Evolutionary conservation across 805 yeast species (phyloP), one percentile per base, ranked within the genome.

Genomic region (Cyberlindnera misumaiensis): DNA sequence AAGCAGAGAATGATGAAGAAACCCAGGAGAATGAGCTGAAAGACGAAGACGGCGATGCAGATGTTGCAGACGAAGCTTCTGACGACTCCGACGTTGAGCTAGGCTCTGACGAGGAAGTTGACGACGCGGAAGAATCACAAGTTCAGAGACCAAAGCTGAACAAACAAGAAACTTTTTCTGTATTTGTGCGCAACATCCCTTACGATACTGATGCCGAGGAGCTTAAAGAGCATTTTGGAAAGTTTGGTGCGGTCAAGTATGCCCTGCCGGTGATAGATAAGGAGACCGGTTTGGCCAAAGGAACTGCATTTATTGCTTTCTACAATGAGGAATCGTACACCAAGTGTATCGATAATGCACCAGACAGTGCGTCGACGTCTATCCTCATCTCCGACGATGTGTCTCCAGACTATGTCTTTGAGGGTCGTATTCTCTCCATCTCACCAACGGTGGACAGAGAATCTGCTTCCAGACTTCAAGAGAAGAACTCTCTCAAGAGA

Each of bases 281-380:
- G 54, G 82, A 70, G 39, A 80, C 95, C 3, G 95, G 94, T 5
- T 65, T 85, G 43, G 90, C 97, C 11, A 84, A 73, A 58, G 98
- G 98, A 45, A 83, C 96, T 1, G 98, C 96, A 0, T 93, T 93
- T 58, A 95, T 93, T 31, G 95, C 96, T 0, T 93, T 93, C 57
- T 61, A 59, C 36, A 65, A 71, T 16, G 75, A 74, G 38, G 77
- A 71, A 4, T 75, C 83, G 3, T 84, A 77, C 51, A 70, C 71
- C 25, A 71, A 73, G 38, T 89, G 97, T 63, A 57, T 89, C 27
- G 67, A 68, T 4, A 72, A 77, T 52, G 96, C 97, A 0, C 97
- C 98, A 17, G 75, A 76, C 32, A 71, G 77, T 14, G 73, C 83
- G 5, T 57, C 73, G 0, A 64, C 70, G 1, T 77, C 88, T 4